Evolutionary conservation across 306 rosid genomes (phyloP), one percentile per base, ranked within the genome.

Genomic region (Cyamopsis tetragonoloba): DNA sequence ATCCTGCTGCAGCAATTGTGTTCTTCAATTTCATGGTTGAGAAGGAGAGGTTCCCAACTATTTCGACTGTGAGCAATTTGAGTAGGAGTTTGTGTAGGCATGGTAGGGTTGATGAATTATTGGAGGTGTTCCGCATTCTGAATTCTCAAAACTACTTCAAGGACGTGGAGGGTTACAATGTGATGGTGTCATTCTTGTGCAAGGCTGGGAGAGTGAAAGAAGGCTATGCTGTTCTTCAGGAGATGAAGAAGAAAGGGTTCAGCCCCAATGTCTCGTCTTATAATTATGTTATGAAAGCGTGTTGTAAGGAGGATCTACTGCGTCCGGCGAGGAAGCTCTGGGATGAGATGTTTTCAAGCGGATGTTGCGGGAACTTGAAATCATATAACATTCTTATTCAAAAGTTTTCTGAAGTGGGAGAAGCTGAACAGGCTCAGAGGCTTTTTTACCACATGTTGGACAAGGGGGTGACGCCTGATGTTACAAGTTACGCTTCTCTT

Each of bases 261-360:
- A 62, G 66, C 30, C 91, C 96, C 3, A 76, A 87, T 63, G 81
- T 84, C 13, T 61, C 59, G 0, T 81, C 85, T 7, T 92, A 92
- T 62, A 92, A 92, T 62, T 83, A 81, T 75, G 78, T 92, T 18
- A 85, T 92, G 80, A 89, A 92, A 80, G 91, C 93, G 3, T 92
- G 96, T 68, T 92, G 98, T 65, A 81, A 84, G 75, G 93, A 86
- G 66, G 96, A 86, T 73, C 74, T 87, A 22, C 73, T 89, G 62
- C 88, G 93, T 49, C 98, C 98, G 8, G 96, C 96, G 11, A 84
- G 63, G 68, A 84, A 80, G 84, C 91, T 89, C 13, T 89, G 98
- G 98, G 96, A 93, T 79, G 97, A 93, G 84, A 93, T 93, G 98
- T 93, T 93, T 80, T 70, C 95, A 3, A 68, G 74, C 63, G 89